phyloP scores from a whole-genome alignment of 2,329 filamentous ascomycete species.

The Blastomyces silverae region DNA sequence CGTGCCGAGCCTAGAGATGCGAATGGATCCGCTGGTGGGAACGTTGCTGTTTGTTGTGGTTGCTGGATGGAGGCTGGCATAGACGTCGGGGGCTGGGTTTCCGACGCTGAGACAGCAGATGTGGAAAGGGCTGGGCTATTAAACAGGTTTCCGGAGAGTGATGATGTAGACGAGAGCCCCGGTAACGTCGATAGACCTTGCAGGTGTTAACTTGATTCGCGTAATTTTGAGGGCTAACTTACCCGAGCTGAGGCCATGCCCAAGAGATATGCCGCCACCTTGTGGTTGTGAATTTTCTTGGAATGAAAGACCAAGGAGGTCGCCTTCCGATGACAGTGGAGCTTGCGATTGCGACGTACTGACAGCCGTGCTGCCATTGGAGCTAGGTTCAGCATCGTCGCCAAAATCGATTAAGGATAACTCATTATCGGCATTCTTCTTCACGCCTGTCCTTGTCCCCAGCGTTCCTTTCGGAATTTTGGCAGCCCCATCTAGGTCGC shows the following conservation, averaged over 20 bases:
- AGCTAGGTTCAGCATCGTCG: conserved; percentile 53
- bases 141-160: conserved; percentile 44
- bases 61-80: conserved; percentile 27
- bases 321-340: conserved; percentile 65
- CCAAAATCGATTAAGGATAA: conserved; percentile 92
- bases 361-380: conserved; percentile 40
- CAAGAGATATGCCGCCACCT: conserved; percentile 70
- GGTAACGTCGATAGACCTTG: conserved; percentile 14
- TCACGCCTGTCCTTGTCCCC: conserved; percentile 58
- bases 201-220: conserved; percentile 25
- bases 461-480: conserved; percentile 77
- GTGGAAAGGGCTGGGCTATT: conserved; percentile 54
- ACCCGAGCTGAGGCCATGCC: conserved; percentile 48
- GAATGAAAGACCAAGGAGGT: conserved; percentile 81
- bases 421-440: conserved; percentile 65
- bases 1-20: conserved; percentile 50
- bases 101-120: conserved; percentile 44
- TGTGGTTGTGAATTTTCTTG: conserved; percentile 63
- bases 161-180: conserved; percentile 32
- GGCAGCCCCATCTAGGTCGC: conserved; percentile 75
- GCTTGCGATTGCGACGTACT: conserved; percentile 32
- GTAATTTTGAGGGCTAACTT: not conserved
- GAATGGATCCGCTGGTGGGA: conserved; percentile 51
- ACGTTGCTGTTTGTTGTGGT: conserved; percentile 34
- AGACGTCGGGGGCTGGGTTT: conserved; percentile 46